These are phyloP conservation scores for Dalbergia cultrata DNA, from an alignment of 306 rosid genomes.

Conservation along the genomic window DNA sequence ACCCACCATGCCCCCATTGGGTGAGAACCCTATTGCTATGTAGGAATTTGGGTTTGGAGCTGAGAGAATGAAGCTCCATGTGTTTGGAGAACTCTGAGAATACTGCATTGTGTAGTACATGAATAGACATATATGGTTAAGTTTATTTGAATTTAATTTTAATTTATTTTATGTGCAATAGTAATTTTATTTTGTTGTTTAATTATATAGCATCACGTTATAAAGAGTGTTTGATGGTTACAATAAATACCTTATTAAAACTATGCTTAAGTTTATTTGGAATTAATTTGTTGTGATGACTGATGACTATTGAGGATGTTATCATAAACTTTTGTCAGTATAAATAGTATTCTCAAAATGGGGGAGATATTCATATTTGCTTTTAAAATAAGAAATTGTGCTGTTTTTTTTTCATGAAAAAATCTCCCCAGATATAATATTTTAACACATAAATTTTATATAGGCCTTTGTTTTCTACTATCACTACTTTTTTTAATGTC, in stretches of 20 bases:
- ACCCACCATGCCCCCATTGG: slow-evolving; percentile 71
- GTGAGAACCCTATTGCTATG: slow-evolving; percentile 79
- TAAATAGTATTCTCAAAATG: background rate
- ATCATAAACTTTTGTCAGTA: background rate
- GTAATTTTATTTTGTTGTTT: background rate
- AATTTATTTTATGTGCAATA: background rate
- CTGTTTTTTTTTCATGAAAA: too few species aligned
- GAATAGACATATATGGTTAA: background rate
- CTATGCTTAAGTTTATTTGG: background rate
- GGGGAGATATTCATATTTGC: background rate
- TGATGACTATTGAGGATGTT: background rate
- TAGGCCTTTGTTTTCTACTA: background rate
- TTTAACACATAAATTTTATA: background rate
- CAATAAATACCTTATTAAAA: too few species aligned
- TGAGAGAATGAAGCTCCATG: slow-evolving; percentile 81
- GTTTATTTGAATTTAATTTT: background rate
- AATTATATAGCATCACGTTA: too few species aligned
- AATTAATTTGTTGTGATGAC: background rate
- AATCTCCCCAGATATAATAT: background rate
- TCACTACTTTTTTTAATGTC: background rate
- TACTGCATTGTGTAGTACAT: slow-evolving; percentile 55
- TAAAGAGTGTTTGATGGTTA: too few species aligned
- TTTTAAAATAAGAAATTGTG: background rate
- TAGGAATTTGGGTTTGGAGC: slow-evolving; percentile 62
- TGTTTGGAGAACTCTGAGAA: slow-evolving; percentile 51